Conservation (phyloP, 1,284 basidiomycete genomes). For the Sphagnurus paluster region DNA sequence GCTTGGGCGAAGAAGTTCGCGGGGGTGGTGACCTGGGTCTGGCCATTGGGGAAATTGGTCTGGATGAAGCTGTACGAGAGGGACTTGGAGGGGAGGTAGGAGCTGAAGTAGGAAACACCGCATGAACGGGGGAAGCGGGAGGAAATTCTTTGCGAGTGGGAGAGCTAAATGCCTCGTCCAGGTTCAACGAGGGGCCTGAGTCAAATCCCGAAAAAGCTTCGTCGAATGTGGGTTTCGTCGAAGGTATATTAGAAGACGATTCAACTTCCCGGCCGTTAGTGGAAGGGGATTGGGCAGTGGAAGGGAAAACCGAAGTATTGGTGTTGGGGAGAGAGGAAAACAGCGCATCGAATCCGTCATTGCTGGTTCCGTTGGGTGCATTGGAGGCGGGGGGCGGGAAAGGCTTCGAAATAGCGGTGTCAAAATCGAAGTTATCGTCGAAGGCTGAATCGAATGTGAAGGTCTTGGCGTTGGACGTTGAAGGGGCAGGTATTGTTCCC, state of each 20-base stretch:
- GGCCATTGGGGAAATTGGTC: constrained; percentile 44
- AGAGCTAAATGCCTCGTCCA: constrained; percentile 35
- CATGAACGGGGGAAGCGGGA: constrained; percentile 28
- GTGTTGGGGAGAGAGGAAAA: constrained; percentile 23
- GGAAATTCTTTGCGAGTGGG: constrained; percentile 18
- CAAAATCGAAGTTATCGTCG: constrained; percentile 88
- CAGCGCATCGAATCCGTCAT: constrained; percentile 44
- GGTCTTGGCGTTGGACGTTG: constrained; percentile 38
- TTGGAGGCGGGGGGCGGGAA: constrained; percentile 26
- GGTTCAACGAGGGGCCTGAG: constrained; percentile 40
- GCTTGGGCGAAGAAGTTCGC: constrained; percentile 54
- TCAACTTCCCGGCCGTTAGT: constrained; percentile 10
- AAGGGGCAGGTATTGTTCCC: constrained; percentile 48
- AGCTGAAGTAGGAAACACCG: constrained; percentile 34
- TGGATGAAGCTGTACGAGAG: constrained; percentile 34
- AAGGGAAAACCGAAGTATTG: constrained; percentile 19
- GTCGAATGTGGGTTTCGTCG: constrained; percentile 49
- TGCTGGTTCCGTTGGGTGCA: constrained; percentile 20
- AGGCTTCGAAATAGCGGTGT: constrained; percentile 34
- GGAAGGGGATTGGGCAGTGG: constrained; percentile 1
- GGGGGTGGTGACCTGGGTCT: constrained; percentile 34
- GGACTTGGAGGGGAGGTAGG: constrained; percentile 26
- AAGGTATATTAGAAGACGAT: constrained; percentile 3
- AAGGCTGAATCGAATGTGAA: constrained; percentile 74
- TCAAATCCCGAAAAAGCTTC: constrained; percentile 59